These are phyloP conservation scores for Hsuehochloa calcarea DNA, from an alignment of 176 grass and related monocot species.

Conservation along the genomic window DNA sequence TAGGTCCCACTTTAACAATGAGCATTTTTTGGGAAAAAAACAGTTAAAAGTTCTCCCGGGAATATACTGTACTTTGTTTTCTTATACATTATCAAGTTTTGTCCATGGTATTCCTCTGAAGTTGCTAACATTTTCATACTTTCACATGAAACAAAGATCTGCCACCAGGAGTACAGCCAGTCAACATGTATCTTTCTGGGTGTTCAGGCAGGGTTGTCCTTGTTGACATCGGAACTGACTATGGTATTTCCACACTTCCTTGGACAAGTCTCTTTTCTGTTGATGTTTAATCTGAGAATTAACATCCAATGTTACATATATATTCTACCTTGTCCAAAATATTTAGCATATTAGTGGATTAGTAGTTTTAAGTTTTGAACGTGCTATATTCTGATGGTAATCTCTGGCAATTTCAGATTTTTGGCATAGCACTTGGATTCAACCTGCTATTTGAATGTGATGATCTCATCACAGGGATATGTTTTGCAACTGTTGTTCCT, in stretches of 20 bases:
- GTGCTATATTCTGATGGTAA: constrained; percentile 21
- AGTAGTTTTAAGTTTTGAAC: constrained; percentile 6
- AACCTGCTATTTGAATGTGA: constrained; percentile 72
- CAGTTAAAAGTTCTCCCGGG: neutral
- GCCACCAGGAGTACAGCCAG: constrained; percentile 75
- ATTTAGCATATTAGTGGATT: neutral
- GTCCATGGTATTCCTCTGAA: constrained; percentile 16
- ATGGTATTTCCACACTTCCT: constrained; percentile 56
- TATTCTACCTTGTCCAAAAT: neutral
- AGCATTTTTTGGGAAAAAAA: neutral
- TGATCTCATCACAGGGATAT: constrained; percentile 71
- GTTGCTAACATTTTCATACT: constrained; percentile 30
- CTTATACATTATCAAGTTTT: neutral
- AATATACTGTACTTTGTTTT: neutral
- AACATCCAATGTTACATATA: neutral
- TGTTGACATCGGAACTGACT: constrained; percentile 78
- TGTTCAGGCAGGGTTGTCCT: constrained; percentile 75
- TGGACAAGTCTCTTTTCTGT: neutral
- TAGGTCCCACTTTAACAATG: neutral
- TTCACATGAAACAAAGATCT: constrained; percentile 65
- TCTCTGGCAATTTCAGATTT: constrained; percentile 71
- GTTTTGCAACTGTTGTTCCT: constrained; percentile 60
- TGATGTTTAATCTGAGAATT: constrained; percentile 32
- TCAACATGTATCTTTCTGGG: constrained; percentile 72
- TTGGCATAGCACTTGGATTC: constrained; percentile 88